A percentile compares a stretch with the other conserved stretches of the same genome.
Conservation (phyloP, 345 rosid genomes). For the Rhizophora mangle region DNA sequence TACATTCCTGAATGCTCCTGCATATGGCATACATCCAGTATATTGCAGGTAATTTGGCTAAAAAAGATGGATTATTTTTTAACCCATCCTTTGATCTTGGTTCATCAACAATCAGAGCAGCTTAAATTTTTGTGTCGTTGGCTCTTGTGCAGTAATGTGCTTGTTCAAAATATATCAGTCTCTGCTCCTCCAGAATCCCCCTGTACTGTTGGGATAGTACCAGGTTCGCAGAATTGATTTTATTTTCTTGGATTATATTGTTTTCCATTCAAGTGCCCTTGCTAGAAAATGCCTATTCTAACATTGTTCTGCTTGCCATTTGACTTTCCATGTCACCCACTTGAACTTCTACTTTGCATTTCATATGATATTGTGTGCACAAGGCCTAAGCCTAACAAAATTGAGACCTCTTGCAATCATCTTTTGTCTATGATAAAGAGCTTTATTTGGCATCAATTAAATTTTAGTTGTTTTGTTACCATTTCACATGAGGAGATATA, state of each 20-base stretch:
- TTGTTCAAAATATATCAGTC: constrained; percentile 52
- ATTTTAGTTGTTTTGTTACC: no score
- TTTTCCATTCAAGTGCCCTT: background rate
- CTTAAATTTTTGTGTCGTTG: constrained; percentile 11
- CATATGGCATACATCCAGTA: constrained; percentile 78
- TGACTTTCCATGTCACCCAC: no score
- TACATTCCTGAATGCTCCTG: constrained; percentile 78
- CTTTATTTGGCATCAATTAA: no score
- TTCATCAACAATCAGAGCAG: background rate
- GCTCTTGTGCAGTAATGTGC: constrained; percentile 49
- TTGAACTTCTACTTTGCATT: no score
- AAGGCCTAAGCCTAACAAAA: no score
- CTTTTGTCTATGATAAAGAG: no score
- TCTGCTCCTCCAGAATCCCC: constrained; percentile 61
- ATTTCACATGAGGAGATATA: no score
- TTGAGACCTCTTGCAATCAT: no score
- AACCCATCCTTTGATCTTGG: background rate
- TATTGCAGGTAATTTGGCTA: constrained; percentile 58
- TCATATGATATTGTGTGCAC: no score
- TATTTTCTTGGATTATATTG: background rate
- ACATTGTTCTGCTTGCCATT: background rate
- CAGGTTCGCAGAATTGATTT: constrained; percentile 46
- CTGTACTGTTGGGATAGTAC: constrained; percentile 66
- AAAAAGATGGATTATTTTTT: background rate
- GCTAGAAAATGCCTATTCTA: background rate